phyloP scores from a whole-genome alignment of 345 rosid genomes.

The Aethionema arabicum region DNA sequence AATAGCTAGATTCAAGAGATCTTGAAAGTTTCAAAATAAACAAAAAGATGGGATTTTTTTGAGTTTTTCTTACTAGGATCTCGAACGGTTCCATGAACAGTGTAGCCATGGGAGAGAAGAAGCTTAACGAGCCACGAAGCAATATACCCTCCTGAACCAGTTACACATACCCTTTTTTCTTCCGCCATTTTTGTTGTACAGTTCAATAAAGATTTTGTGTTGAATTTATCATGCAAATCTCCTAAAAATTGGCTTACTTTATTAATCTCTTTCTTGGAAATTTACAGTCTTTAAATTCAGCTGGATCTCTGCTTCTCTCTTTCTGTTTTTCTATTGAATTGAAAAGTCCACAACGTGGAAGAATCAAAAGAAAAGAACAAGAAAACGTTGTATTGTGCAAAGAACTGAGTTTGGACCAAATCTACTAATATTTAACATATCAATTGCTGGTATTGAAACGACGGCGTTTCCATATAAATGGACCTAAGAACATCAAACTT shows the following conservation, averaged over 20 bases:
- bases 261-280: neutral
- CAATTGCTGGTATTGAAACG: no score
- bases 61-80: conserved; percentile 42
- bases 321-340: conserved; percentile 7
- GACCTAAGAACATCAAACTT: no score
- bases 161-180: conserved; percentile 47
- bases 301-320: no score
- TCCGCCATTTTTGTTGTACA: conserved; percentile 22
- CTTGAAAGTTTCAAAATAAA: neutral
- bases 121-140: conserved; percentile 47
- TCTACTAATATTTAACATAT: no score
- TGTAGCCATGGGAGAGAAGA: conserved; percentile 53
- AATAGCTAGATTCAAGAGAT: conserved; percentile 1
- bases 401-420: no score
- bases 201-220: neutral
- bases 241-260: neutral
- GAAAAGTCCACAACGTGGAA: neutral
- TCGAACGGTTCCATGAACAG: conserved; percentile 58
- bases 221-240: no score
- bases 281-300: neutral
- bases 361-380: conserved; percentile 17
- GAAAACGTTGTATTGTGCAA: no score
- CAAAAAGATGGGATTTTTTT: neutral
- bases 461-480: no score
- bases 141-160: conserved; percentile 60